These are phyloP conservation scores for Massarina eburnea DNA, from an alignment of 2,329 filamentous ascomycete genomes.

Conservation along the genomic window DNA sequence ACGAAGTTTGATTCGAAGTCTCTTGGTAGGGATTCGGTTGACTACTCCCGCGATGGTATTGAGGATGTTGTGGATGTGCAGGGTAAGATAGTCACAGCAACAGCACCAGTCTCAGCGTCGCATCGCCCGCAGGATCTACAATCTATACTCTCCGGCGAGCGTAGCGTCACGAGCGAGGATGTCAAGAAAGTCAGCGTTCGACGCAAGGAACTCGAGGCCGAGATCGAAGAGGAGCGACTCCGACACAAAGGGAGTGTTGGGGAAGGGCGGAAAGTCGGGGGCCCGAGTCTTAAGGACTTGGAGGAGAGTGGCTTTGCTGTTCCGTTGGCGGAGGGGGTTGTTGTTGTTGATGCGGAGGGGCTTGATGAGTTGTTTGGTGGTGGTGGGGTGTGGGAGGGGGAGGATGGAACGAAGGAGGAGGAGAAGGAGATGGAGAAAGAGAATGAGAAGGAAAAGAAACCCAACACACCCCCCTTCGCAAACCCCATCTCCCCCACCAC, in stretches of 20 bases:
- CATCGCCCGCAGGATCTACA: slow-evolving; percentile 1
- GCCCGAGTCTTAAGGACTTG: not conserved
- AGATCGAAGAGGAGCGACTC: not conserved
- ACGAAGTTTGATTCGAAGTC: not conserved
- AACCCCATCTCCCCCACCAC: not conserved
- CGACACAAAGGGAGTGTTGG: not conserved
- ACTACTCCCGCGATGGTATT: slow-evolving; percentile 5
- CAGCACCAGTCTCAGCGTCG: not conserved
- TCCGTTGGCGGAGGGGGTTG: not conserved
- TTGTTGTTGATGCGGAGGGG: not conserved
- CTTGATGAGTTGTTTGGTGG: not conserved
- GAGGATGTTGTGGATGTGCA: slow-evolving; percentile 6
- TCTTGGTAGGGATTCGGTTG: not conserved
- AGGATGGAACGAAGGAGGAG: not conserved
- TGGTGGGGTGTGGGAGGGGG: not conserved
- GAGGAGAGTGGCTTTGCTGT: slow-evolving; percentile 3
- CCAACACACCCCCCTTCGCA: not conserved
- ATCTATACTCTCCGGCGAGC: not conserved
- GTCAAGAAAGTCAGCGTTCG: not conserved
- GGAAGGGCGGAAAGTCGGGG: not conserved
- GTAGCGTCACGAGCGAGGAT: not conserved
- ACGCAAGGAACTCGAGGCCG: not conserved
- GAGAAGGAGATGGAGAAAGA: not conserved
- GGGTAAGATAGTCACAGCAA: not conserved
- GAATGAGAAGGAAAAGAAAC: too few species aligned